Conservation (phyloP, 1,284 basidiomycete species). For the Leccinum pseudoinsigne region DNA sequence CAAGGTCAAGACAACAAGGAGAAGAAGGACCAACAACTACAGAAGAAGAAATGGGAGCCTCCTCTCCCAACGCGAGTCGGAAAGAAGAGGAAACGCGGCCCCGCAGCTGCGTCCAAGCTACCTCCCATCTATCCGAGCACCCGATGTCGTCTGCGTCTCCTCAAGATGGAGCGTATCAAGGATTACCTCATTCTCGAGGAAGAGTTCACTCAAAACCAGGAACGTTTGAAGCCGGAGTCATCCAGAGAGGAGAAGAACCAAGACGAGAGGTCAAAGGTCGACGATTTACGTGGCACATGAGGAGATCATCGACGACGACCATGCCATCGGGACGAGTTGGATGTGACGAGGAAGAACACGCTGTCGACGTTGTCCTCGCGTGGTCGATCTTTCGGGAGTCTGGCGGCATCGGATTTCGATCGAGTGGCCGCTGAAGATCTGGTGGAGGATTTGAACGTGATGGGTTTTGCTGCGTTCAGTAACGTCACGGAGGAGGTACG, state of each 20-base stretch:
- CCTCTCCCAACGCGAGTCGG: slow-evolving; percentile 92
- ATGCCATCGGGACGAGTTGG: slow-evolving; percentile 61
- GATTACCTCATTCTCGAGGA: slow-evolving; percentile 98
- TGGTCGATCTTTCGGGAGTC: slow-evolving; percentile 44
- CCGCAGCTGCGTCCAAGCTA: slow-evolving; percentile 89
- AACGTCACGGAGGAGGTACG: slow-evolving; percentile 75
- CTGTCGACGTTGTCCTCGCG: slow-evolving; percentile 45
- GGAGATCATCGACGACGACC: slow-evolving; percentile 99
- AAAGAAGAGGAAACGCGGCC: slow-evolving; percentile 91
- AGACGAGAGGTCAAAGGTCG: slow-evolving; percentile 92
- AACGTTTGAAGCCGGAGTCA: slow-evolving; percentile 80
- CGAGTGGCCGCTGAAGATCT: slow-evolving; percentile 64
- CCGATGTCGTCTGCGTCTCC: slow-evolving; percentile 91
- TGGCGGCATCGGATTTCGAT: slow-evolving; percentile 63
- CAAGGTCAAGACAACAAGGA: slow-evolving; percentile 52
- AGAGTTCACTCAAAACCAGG: slow-evolving; percentile 97
- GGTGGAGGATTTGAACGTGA: slow-evolving; percentile 71
- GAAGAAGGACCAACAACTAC: slow-evolving; percentile 56
- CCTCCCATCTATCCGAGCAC: slow-evolving; percentile 92
- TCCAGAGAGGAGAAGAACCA: slow-evolving; percentile 93
- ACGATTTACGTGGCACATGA: slow-evolving; percentile 91
- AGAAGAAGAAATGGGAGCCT: slow-evolving; percentile 99
- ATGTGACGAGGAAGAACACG: slow-evolving; percentile 44
- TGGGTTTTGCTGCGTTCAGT: slow-evolving; percentile 69
- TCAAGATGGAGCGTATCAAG: slow-evolving; percentile 98